A percentile compares a stretch with the other conserved stretches of the same genome.
phyloP scores from a whole-genome alignment of 768 basidiomycete species.

The Heimioporus sp. region DNA sequence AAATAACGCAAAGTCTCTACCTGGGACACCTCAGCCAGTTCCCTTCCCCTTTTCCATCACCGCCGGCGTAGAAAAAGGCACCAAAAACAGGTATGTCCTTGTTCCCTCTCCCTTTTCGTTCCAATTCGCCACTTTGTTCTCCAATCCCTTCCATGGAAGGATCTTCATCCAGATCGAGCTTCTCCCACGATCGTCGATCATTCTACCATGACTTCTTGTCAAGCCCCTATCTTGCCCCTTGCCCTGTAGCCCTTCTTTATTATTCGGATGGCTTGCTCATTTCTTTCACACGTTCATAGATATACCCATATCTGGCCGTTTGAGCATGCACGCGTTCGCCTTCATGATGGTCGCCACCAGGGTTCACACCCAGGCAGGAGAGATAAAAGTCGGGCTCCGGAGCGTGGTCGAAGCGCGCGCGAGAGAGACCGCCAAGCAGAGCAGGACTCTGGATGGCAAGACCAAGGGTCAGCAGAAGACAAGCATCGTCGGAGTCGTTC shows the following conservation, averaged over 20 bases:
- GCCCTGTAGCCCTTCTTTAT: not conserved
- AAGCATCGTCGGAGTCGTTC: constrained; percentile 20
- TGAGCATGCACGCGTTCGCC: constrained; percentile 86
- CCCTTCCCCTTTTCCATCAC: constrained; percentile 89
- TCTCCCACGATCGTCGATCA: constrained; percentile 1
- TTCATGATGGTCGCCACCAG: constrained; percentile 41
- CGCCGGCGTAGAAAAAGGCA: constrained; percentile 91
- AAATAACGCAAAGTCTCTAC: constrained; percentile 14
- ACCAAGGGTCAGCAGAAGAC: constrained; percentile 2
- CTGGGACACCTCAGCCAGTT: constrained; percentile 14
- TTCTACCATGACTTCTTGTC: not conserved
- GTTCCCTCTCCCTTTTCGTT: not conserved
- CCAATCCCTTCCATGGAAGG: not conserved
- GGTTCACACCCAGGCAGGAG: constrained; percentile 28
- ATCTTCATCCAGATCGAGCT: not conserved
- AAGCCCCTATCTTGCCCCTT: not conserved
- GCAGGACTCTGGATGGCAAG: constrained; percentile 3
- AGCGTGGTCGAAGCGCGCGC: constrained; percentile 13
- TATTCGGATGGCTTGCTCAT: constrained; percentile 4
- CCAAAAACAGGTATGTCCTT: constrained; percentile 78
- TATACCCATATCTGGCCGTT: constrained; percentile 99
- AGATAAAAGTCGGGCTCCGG: constrained; percentile 16
- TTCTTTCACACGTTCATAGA: constrained; percentile 35
- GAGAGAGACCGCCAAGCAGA: constrained; percentile 10
- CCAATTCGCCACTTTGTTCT: not conserved